Percentiles rank a stretch among this genome's conserved stretches.
phyloP scores from a whole-genome alignment of 345 rosid species.

The Eucalyptus erythrocorys region DNA sequence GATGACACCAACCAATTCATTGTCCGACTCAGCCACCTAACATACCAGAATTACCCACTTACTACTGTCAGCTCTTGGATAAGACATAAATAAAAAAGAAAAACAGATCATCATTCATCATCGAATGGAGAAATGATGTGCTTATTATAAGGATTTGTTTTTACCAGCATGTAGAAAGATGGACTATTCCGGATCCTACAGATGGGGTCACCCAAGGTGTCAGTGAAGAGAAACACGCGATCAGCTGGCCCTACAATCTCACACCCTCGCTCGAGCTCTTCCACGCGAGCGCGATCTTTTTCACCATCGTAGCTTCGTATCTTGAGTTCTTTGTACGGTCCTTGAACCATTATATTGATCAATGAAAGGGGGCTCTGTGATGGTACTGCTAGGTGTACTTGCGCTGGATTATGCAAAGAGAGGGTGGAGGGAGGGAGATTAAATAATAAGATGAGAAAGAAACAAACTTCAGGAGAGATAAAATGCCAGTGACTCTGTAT shows the following conservation, averaged over 20 bases:
- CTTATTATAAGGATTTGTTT: neutral
- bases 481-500: neutral
- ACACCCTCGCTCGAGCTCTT: constrained; percentile 51
- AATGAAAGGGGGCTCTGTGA: neutral
- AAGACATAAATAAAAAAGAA: neutral
- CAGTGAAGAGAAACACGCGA: constrained; percentile 48
- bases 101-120: neutral
- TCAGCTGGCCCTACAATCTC: constrained; percentile 51
- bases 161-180: constrained; percentile 62
- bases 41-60: neutral
- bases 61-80: neutral
- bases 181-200: constrained; percentile 75
- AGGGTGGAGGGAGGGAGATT: neutral
- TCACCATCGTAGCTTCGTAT: constrained; percentile 49
- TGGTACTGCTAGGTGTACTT: neutral
- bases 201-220: constrained; percentile 80
- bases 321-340: constrained; percentile 1
- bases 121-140: neutral
- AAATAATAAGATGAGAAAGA: neutral
- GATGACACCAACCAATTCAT: constrained; percentile 57
- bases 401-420: neutral
- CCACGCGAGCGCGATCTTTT: constrained; percentile 36
- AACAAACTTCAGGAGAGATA: neutral
- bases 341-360: neutral
- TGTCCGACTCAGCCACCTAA: constrained; percentile 56